phyloP scores from a whole-genome alignment of 2,329 filamentous ascomycete genomes.

The Trichophyton benhamiae region DNA sequence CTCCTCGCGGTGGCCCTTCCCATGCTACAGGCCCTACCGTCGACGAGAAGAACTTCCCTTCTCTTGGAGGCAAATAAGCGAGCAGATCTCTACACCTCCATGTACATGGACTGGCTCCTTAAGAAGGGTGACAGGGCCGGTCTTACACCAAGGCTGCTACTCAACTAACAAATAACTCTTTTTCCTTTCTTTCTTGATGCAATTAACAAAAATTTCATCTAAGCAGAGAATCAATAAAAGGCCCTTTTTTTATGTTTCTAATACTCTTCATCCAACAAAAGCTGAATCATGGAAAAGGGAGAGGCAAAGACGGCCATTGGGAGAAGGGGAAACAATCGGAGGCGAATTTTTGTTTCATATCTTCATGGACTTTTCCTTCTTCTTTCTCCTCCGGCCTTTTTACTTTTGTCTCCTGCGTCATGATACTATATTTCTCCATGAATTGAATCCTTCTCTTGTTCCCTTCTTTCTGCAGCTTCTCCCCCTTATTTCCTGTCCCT shows the following conservation, averaged over 20 bases:
- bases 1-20: constrained; percentile 27
- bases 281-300: background rate
- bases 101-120: background rate
- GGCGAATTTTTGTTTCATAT: background rate
- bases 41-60: constrained; percentile 38
- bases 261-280: background rate
- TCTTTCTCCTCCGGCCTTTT: background rate
- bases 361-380: background rate
- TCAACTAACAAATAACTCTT: constrained; percentile 1
- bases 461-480: background rate
- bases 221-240: constrained; percentile 2
- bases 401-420: background rate
- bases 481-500: background rate
- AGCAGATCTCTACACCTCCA: background rate
- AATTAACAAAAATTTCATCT: constrained; percentile 1
- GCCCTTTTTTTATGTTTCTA: background rate
- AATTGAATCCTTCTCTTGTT: background rate
- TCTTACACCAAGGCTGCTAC: background rate
- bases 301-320: background rate
- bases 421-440: background rate
- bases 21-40: constrained; percentile 23
- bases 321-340: background rate
- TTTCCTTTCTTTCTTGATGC: background rate
- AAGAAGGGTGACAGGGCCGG: background rate
- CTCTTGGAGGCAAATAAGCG: constrained; percentile 30